Evolutionary conservation across 108 stramenopile genomes (phyloP), one percentile per base, ranked within the genome.

Genomic region (Pseudonitzschia delicatissima): DNA sequence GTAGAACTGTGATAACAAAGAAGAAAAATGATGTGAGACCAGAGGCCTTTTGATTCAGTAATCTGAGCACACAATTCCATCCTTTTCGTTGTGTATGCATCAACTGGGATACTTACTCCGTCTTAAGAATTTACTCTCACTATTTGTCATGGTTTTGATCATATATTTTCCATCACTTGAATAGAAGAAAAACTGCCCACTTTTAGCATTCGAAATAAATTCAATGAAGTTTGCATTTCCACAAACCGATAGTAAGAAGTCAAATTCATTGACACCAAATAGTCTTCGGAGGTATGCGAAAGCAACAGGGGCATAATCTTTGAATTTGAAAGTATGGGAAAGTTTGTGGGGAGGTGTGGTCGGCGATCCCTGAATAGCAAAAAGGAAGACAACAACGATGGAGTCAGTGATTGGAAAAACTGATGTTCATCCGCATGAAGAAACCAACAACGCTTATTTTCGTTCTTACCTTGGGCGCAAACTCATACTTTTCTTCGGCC

Each of bases 151-250:
- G 34, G 96, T 96, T 76, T 96, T 98, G 79, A 98, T 96, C 95
- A 98, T 95, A 62, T 91, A 98, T 58, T 86, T 88, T 52, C 98
- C 99, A 76, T 99, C 99, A 73, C 94, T 94, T 6, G 96, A 96
- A 62, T 98, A 99, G 73, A 99, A 99, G 77, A 99, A 98, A 71
- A 98, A 99, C 66, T 98, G 97, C 15, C 97, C 97, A 68, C 87
- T 90, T 74, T 98, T 98, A 25, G 99, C 96, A 68, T 99, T 99
- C 37, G 95, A 93, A 62, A 98, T 95, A 78, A 99, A 99, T 80
- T 99, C 97, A 45, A 99, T 91, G 82, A 93, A 98, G 70, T 98
- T 94, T 59, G 97, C 96, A 76, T 96, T 95, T 61, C 97, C 97
- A 49, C 96, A 96, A 20, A 99, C 94, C 1, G 92, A 95, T 3